These are phyloP conservation scores for Talaromyces sp. DNA, from an alignment of 2,329 filamentous ascomycete genomes.

Conservation along the genomic window DNA sequence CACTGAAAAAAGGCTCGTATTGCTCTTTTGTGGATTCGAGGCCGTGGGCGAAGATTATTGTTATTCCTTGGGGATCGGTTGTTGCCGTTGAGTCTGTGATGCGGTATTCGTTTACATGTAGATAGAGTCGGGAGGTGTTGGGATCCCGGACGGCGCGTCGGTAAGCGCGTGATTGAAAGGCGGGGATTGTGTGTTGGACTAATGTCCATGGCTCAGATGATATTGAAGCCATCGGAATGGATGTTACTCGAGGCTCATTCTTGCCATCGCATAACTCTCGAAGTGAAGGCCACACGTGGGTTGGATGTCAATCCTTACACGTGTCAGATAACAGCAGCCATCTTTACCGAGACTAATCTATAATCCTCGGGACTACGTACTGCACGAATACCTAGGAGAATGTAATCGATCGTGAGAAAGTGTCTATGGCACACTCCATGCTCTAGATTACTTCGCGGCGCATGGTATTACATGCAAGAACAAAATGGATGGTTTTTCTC, in stretches of 20 bases:
- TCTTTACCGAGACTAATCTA: background rate
- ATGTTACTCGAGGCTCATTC: no score
- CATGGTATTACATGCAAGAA: background rate
- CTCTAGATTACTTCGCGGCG: background rate
- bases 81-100: background rate
- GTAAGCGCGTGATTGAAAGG: conserved; percentile 14
- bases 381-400: background rate
- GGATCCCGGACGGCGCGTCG: conserved; percentile 13
- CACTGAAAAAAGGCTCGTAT: conserved; percentile 15
- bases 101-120: conserved; percentile 14
- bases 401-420: no score
- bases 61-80: background rate
- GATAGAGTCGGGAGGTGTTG: conserved; percentile 2
- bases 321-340: background rate
- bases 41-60: conserved; percentile 15
- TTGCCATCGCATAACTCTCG: no score
- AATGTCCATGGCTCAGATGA: conserved; percentile 7
- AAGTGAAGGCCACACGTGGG: background rate
- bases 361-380: background rate
- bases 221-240: background rate
- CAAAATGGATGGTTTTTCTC: background rate
- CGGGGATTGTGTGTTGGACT: conserved; percentile 5
- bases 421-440: background rate
- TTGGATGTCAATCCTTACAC: no score
- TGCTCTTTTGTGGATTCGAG: conserved; percentile 13